Evolutionary conservation across 257 asterid genomes (phyloP).

Genomic region (Echites panduratus): DNA sequence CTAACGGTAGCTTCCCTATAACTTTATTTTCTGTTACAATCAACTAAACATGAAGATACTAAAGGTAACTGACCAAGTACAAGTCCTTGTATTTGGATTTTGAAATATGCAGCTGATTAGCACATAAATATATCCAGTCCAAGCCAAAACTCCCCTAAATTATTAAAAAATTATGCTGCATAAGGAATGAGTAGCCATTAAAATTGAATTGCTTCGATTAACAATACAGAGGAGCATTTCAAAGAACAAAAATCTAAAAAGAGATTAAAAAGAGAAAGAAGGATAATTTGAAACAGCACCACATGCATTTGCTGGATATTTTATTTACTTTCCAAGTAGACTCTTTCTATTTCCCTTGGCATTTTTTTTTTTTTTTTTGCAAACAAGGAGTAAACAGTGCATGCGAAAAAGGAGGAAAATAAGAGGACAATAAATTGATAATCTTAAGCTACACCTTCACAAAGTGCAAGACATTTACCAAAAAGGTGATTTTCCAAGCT

Average conservation of each 20-base stretch:
- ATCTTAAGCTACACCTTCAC: not conserved
- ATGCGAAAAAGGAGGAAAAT: not conserved
- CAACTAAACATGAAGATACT: too few species aligned
- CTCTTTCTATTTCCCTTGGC: not conserved
- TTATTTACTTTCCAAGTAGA: not conserved
- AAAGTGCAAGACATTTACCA: conserved; percentile 34
- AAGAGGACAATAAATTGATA: not conserved
- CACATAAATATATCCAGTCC: not conserved
- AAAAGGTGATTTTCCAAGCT: conserved; percentile 86
- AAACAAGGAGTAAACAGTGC: not conserved
- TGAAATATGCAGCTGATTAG: not conserved
- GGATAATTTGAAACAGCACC: not conserved
- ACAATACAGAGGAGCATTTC: not conserved
- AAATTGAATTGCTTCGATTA: not conserved
- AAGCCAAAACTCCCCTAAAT: not conserved
- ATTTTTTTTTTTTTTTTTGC: not conserved
- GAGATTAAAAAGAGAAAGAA: not conserved
- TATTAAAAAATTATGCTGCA: not conserved
- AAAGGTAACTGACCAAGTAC: too few species aligned
- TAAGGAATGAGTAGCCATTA: not conserved
- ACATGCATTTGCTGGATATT: not conserved
- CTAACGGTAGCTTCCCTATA: too few species aligned
- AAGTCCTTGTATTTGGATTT: not conserved
- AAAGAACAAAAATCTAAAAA: not conserved
- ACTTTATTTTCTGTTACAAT: too few species aligned